A percentile compares a stretch with the other conserved stretches of the same genome.
Conservation (phyloP, 148 eudicot genomes). For the Polygonum maritimum region DNA sequence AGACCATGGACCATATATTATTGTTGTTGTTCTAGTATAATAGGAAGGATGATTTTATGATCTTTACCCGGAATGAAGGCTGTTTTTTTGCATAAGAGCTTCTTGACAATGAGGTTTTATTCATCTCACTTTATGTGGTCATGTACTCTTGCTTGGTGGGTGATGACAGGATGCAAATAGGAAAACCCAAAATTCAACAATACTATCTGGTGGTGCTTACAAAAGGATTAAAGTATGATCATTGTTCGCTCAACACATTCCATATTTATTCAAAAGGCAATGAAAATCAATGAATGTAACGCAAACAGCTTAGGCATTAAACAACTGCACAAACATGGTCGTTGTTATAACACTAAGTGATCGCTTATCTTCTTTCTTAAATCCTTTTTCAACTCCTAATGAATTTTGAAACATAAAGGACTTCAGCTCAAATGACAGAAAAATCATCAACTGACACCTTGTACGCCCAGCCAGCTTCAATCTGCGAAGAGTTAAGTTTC, state of each 20-base stretch:
- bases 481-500: not conserved
- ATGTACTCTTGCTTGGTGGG: not conserved
- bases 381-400: not conserved
- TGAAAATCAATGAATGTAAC: not conserved
- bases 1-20: not conserved
- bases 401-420: not conserved
- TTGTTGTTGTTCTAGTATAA: not conserved
- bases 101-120: not conserved
- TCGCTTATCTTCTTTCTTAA: too few species aligned
- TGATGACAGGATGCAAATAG: not conserved
- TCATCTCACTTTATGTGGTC: not conserved
- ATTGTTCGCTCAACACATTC: too few species aligned
- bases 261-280: too few species aligned
- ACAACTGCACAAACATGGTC: not conserved
- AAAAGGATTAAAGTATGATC: too few species aligned
- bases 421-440: too few species aligned
- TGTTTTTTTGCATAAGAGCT: not conserved
- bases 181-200: too few species aligned
- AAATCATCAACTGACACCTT: not conserved
- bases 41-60: not conserved
- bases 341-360: not conserved
- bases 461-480: not conserved
- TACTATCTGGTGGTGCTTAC: too few species aligned
- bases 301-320: not conserved
- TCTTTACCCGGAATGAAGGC: not conserved